phyloP scores from a whole-genome alignment of 192 early-diverging fungal genomes.

The Neocallimastix lanati region DNA sequence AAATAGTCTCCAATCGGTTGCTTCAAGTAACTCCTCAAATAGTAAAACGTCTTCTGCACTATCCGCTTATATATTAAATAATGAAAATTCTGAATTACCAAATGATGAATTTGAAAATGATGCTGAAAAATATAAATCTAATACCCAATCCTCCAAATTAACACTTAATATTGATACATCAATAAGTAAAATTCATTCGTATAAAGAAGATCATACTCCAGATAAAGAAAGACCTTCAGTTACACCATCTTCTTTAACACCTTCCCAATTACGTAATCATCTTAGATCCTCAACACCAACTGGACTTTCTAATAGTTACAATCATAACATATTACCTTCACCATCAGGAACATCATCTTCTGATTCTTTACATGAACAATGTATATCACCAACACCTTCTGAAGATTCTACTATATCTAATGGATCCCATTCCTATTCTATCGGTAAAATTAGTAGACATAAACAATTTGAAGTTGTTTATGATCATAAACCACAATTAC shows the following conservation, averaged over 20 bases:
- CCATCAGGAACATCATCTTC: background rate
- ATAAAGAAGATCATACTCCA: background rate
- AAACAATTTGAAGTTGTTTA: background rate
- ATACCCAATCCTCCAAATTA: background rate
- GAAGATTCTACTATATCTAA: background rate
- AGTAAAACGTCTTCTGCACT: background rate
- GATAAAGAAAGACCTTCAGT: background rate
- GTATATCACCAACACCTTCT: background rate
- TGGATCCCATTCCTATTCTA: background rate
- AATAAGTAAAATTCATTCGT: background rate
- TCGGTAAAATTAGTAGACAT: background rate
- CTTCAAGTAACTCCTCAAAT: background rate
- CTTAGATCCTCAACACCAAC: background rate
- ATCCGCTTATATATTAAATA: background rate
- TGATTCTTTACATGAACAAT: background rate
- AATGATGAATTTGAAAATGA: too few relatives aligned
- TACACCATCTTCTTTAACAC: background rate
- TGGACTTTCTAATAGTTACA: background rate
- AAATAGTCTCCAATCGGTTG: background rate
- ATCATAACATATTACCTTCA: background rate
- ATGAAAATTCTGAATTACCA: background rate
- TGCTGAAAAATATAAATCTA: background rate
- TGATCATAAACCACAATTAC: background rate
- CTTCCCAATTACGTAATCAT: background rate
- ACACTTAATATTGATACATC: background rate